Conservation (phyloP, 2,329 filamentous ascomycete genomes). For the Epichloe scottii region DNA sequence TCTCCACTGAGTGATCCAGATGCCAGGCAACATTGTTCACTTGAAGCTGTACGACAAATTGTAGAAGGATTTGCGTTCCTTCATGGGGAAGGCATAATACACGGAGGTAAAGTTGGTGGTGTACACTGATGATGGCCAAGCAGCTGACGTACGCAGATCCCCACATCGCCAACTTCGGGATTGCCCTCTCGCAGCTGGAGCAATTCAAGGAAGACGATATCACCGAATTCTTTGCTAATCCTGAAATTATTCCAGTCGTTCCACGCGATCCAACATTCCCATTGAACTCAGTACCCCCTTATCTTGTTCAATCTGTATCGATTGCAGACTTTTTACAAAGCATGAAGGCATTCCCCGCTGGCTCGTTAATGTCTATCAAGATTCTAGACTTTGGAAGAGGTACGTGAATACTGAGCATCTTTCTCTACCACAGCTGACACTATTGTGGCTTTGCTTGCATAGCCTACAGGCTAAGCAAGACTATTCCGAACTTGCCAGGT, state of each 20-base stretch:
- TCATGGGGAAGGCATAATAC: background rate
- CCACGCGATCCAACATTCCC: background rate
- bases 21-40: background rate
- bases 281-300: background rate
- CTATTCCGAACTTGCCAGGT: too few relatives aligned
- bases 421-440: background rate
- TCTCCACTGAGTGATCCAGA: background rate
- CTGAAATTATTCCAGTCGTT: background rate
- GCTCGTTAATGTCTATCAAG: background rate
- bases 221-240: too few relatives aligned
- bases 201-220: too few relatives aligned
- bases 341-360: background rate
- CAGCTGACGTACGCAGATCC: background rate
- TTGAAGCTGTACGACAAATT: background rate
- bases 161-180: background rate
- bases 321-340: background rate
- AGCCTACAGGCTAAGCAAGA: background rate
- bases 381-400: slow-evolving; percentile 1
- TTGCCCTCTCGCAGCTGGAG: background rate
- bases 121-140: background rate
- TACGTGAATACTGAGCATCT: background rate
- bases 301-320: background rate
- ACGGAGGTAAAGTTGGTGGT: too few relatives aligned
- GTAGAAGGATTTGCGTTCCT: slow-evolving; percentile 2
- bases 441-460: background rate